Evolutionary conservation across 352 stramenopile genomes (phyloP).

Genomic region (Phytopythium montanum): DNA sequence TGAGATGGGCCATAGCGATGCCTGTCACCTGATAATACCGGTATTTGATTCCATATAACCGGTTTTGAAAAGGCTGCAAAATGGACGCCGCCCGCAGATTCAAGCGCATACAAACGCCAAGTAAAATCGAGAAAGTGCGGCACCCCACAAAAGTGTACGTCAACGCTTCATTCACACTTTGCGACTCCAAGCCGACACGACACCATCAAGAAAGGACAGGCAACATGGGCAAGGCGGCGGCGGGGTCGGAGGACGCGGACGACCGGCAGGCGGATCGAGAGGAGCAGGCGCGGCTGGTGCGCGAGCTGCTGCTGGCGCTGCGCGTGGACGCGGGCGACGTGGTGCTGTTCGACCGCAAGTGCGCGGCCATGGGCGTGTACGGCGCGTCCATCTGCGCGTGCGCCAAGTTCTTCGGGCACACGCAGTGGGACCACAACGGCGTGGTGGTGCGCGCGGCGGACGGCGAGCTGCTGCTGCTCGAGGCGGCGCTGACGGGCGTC

Average conservation of each 20-base stretch:
- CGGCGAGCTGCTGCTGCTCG: slow-evolving; percentile 62
- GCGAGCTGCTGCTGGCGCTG: slow-evolving; percentile 47
- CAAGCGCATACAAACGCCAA: neutral
- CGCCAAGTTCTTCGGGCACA: slow-evolving; percentile 80
- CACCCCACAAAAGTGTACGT: neutral
- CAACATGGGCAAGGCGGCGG: neutral
- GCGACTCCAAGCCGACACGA: neutral
- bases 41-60: neutral
- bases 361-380: slow-evolving; percentile 71
- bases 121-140: neutral
- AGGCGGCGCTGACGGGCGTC: slow-evolving; percentile 74
- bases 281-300: slow-evolving; percentile 26
- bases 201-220: neutral
- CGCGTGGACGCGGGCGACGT: slow-evolving; percentile 73
- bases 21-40: neutral
- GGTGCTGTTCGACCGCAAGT: slow-evolving; percentile 80
- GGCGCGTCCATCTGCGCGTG: slow-evolving; percentile 71
- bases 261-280: neutral
- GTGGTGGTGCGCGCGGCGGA: slow-evolving; percentile 51
- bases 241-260: neutral
- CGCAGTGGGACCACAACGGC: slow-evolving; percentile 86
- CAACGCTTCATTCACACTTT: neutral
- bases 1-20: no score
- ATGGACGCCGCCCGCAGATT: neutral
- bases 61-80: neutral